A percentile compares a stretch with the other conserved stretches of the same genome.
phyloP scores from a whole-genome alignment of 1,284 basidiomycete species.

The Ustilago cynodontis region DNA sequence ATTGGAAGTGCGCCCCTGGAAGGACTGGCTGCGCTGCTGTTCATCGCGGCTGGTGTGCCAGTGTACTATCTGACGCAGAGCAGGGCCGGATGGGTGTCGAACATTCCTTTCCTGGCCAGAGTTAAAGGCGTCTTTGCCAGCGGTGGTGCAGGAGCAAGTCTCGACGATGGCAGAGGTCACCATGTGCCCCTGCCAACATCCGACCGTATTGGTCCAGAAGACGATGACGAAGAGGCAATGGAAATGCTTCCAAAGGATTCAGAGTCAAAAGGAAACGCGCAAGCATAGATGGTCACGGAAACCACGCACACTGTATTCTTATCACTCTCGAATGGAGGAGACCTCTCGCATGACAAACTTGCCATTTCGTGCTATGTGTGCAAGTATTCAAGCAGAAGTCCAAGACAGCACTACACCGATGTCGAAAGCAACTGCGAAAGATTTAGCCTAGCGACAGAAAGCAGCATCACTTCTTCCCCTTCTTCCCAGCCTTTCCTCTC shows the following conservation, averaged over 20 bases:
- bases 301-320: slow-evolving; percentile 6
- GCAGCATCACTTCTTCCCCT: slow-evolving; percentile 35
- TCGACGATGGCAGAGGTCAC: slow-evolving; percentile 29
- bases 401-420: background rate
- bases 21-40: slow-evolving; percentile 61
- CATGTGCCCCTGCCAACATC: slow-evolving; percentile 32
- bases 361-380: background rate
- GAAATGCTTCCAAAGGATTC: slow-evolving; percentile 53
- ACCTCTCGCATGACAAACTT: background rate
- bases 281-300: background rate
- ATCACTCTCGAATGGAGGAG: background rate
- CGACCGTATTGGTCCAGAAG: slow-evolving; percentile 15
- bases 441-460: too few relatives aligned
- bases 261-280: background rate
- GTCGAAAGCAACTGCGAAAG: background rate
- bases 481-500: slow-evolving; percentile 30
- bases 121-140: slow-evolving; percentile 15
- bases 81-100: slow-evolving; percentile 11
- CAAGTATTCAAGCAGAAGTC: background rate
- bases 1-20: slow-evolving; percentile 91
- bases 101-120: slow-evolving; percentile 6
- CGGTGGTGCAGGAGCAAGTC: background rate
- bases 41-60: slow-evolving; percentile 61
- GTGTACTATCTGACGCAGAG: slow-evolving; percentile 63
- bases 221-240: slow-evolving; percentile 52